phyloP scores from a whole-genome alignment of 371 early-diverging fungal genomes.

The Chytridium lagenaria region DNA sequence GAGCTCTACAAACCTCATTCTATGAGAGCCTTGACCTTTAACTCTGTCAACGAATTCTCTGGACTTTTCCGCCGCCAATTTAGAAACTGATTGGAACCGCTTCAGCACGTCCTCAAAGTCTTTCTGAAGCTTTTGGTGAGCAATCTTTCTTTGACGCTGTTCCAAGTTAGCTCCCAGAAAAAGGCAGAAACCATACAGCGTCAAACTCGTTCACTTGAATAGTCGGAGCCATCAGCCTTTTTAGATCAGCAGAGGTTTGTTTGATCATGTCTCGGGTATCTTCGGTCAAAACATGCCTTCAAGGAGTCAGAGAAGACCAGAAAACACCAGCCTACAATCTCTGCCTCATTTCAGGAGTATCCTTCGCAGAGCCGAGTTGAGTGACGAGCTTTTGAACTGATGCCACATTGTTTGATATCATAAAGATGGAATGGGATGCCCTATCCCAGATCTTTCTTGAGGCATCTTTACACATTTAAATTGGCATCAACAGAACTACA shows the following conservation, averaged over 20 bases:
- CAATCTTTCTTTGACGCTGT: constrained; percentile 75
- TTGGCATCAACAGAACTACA: not conserved
- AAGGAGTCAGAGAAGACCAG: not conserved
- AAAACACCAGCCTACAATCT: constrained; percentile 60
- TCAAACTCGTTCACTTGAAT: constrained; percentile 36
- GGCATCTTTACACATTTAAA: not conserved
- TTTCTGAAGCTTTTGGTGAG: constrained; percentile 83
- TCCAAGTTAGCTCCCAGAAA: not conserved
- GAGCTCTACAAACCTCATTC: not conserved
- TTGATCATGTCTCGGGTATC: constrained; percentile 81
- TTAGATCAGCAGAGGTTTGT: constrained; percentile 77
- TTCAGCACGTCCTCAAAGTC: constrained; percentile 90
- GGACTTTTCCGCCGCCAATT: constrained; percentile 83
- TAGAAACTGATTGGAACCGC: constrained; percentile 86
- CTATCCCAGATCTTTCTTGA: constrained; percentile 40
- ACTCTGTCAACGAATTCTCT: constrained; percentile 83
- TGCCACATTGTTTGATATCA: constrained; percentile 69
- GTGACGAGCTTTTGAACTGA: constrained; percentile 79
- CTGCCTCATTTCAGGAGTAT: constrained; percentile 75
- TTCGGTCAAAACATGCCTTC: constrained; percentile 82
- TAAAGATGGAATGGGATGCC: constrained; percentile 48
- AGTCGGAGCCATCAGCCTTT: constrained; percentile 41
- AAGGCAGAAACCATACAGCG: constrained; percentile 21
- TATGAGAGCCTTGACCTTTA: constrained; percentile 27
- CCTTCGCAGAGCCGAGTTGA: constrained; percentile 79